Evolutionary conservation across 768 basidiomycete genomes (phyloP), one percentile per base, ranked within the genome.

Genomic region (Kondoa subrosea): DNA sequence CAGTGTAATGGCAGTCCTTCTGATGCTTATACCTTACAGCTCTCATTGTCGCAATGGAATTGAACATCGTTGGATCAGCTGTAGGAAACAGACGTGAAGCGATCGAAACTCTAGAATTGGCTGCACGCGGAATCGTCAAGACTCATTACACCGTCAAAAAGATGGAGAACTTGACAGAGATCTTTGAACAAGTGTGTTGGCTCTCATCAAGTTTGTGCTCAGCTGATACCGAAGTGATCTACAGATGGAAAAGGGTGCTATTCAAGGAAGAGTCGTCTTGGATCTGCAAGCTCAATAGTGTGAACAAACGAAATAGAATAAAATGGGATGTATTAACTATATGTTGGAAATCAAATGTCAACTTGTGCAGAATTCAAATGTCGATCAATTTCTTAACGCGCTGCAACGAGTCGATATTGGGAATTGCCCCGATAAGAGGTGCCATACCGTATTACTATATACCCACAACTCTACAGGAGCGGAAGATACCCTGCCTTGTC

Each of bases 41-140:
- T 50, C 32, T 63, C 17, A 29, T 61, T 17, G 57, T 62, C n/a
- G 59, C 61, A 34, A 40, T 58, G 26, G 68, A 71, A 27, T 31
- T 67, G 50, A 64, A 57, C 8, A 69, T 71, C 3, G 40, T 71
- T 27, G 70, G 70, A 1, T 64, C 68, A 4, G 68, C 68, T 31
- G 67, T 71, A 14, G 70, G 70, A 1, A 65, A 63, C 26, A 61
- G 68, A 12, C 65, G 16, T 2, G 70, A 71, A 26, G 63, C 64
- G 1, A 17, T 68, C 31, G 70, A 71, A 30, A 68, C 70, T n/a
- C 62, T 71, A 16, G 57, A 61, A 0, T 40, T 71, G 31, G 70
- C 61, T 60, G 59, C 31, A 12, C 25, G 70, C 17, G 70, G 70
- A 16, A 34, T 71, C 63, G 64, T 71, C 64, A 68, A 57, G 21